Evolutionary conservation across 345 rosid genomes (phyloP).

Genomic region (Syzygium jambos): DNA sequence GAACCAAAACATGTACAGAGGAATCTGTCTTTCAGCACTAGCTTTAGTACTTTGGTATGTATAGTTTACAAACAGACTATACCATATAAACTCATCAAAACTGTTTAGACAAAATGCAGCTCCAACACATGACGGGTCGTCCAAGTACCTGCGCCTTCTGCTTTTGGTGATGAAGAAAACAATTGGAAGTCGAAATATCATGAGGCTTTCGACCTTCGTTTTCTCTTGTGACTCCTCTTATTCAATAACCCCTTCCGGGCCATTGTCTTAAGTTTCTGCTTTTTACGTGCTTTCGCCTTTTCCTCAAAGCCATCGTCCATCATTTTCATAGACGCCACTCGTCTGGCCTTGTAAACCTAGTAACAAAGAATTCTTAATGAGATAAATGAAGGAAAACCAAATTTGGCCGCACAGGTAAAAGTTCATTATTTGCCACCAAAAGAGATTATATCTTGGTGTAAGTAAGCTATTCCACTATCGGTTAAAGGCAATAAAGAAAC

Average conservation of each 20-base stretch:
- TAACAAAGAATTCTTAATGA: background rate
- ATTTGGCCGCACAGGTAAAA: background rate
- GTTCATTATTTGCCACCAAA: background rate
- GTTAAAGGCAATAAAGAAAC: background rate
- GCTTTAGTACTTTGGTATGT: background rate
- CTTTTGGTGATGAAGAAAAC: background rate
- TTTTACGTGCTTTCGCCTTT: constrained; percentile 52
- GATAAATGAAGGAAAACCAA: background rate
- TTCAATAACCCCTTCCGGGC: constrained; percentile 55
- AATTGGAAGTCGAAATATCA: background rate
- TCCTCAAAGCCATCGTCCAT: constrained; percentile 86
- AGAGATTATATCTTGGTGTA: background rate
- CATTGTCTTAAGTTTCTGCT: constrained; percentile 49
- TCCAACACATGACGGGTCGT: background rate
- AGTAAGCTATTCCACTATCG: background rate
- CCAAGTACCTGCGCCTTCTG: background rate
- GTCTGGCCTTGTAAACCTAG: constrained; percentile 84
- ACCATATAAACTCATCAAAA: background rate
- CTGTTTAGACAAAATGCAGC: background rate
- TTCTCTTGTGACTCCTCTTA: constrained; percentile 26
- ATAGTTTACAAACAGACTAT: background rate
- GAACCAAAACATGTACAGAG: background rate
- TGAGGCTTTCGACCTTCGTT: background rate
- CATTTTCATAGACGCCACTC: constrained; percentile 85
- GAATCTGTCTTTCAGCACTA: background rate